These are phyloP conservation scores for Gossypium bickii DNA, from an alignment of 345 rosid species.

Conservation along the genomic window DNA sequence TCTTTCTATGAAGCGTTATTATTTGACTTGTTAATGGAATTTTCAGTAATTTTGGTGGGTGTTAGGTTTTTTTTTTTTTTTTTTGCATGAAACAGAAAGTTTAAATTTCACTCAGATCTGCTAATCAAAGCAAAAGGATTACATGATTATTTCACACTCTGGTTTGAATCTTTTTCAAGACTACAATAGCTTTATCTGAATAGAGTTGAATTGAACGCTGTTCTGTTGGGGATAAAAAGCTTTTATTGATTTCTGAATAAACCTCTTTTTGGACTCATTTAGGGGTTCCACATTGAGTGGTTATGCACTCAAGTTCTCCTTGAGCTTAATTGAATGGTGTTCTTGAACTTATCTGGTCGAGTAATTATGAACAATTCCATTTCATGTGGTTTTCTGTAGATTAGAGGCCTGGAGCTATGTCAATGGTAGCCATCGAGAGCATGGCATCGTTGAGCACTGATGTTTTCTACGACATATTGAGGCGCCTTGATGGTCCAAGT, in stretches of 20 bases:
- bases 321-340: neutral
- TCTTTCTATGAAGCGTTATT: neutral
- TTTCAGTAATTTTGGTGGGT: neutral
- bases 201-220: neutral
- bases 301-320: neutral
- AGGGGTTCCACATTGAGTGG: neutral
- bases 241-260: neutral
- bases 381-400: conserved; percentile 7
- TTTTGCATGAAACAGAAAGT: neutral
- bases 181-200: neutral
- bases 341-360: neutral
- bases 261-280: neutral
- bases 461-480: conserved; percentile 64
- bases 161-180: neutral
- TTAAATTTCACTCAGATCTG: neutral
- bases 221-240: neutral
- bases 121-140: neutral
- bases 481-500: conserved; percentile 68
- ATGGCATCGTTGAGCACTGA: conserved; percentile 52
- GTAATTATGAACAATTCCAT: conserved; percentile 1
- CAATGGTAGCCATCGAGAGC: conserved; percentile 36
- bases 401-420: conserved; percentile 16
- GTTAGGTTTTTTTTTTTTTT: neutral
- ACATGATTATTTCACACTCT: too few species aligned
- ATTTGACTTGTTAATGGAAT: neutral